These are phyloP conservation scores for Lolium multiflorum DNA, from an alignment of 176 grass and related monocot genomes.

Conservation along the genomic window DNA sequence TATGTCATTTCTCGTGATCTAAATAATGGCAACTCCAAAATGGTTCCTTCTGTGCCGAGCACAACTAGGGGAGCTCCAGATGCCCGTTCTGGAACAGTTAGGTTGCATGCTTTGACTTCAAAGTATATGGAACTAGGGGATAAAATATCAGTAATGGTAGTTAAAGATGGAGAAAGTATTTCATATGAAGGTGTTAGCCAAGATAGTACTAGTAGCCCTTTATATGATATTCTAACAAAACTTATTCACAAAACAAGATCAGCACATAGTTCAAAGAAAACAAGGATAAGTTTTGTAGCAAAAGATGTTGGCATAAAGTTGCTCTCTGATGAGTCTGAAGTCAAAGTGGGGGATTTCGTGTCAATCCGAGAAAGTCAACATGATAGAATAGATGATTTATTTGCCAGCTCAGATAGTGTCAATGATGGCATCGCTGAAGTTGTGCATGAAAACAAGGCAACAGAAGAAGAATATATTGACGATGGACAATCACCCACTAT, in stretches of 20 bases:
- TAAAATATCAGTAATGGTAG: conserved; percentile 76
- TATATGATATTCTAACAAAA: conserved; percentile 76
- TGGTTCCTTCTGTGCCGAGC: conserved; percentile 51
- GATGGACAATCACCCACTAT: conserved; percentile 44
- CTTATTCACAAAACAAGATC: conserved; percentile 70
- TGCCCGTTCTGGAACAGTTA: conserved; percentile 36
- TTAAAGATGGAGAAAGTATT: conserved; percentile 73
- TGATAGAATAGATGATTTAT: conserved; percentile 36
- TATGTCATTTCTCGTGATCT: conserved; percentile 36
- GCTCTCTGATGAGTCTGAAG: conserved; percentile 70
- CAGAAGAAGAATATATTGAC: conserved; percentile 49
- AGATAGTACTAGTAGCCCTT: conserved; percentile 40
- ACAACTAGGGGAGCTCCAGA: conserved; percentile 45
- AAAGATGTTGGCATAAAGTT: conserved; percentile 79
- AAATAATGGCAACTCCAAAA: conserved; percentile 40
- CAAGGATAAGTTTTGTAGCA: conserved; percentile 67
- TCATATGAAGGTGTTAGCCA: conserved; percentile 51
- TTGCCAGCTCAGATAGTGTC: conserved; percentile 48
- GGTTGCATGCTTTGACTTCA: conserved; percentile 57
- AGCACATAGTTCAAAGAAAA: conserved; percentile 63
- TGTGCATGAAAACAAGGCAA: conserved; percentile 45
- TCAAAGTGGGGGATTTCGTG: conserved; percentile 48
- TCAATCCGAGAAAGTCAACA: conserved; percentile 45
- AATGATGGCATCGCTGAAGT: conserved; percentile 39
- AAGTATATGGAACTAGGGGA: conserved; percentile 75